Evolutionary conservation across 495 filamentous ascomycete species (phyloP).

Genomic region (Sabuloglossum arenarium): DNA sequence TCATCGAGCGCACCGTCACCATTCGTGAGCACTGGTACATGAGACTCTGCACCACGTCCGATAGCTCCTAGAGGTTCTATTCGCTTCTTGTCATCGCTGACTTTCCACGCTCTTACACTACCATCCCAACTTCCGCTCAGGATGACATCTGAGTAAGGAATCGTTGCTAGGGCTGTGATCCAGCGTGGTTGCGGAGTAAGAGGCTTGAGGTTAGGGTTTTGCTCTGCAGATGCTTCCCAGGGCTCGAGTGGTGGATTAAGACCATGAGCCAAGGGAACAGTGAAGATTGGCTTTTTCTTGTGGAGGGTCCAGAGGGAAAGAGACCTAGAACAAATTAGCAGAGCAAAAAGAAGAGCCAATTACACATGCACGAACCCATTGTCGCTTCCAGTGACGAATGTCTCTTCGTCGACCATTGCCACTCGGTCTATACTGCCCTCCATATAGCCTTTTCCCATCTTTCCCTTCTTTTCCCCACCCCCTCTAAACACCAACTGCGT

Average conservation of each 20-base stretch:
- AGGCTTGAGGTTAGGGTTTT: slow-evolving; percentile 26
- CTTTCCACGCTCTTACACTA: slow-evolving; percentile 58
- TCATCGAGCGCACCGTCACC: background rate
- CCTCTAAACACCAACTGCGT: slow-evolving; percentile 88
- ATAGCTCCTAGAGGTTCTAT: slow-evolving; percentile 52
- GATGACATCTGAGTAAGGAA: slow-evolving; percentile 75
- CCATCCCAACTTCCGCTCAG: slow-evolving; percentile 92
- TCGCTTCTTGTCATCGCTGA: slow-evolving; percentile 63
- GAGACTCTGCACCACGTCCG: slow-evolving; percentile 17
- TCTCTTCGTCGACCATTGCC: slow-evolving; percentile 69
- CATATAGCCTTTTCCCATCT: slow-evolving; percentile 25
- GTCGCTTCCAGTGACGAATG: slow-evolving; percentile 84
- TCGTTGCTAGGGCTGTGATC: slow-evolving; percentile 70
- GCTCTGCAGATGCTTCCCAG: slow-evolving; percentile 52
- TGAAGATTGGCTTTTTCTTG: slow-evolving; percentile 89
- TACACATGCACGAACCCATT: slow-evolving; percentile 30
- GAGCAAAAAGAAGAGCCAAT: background rate
- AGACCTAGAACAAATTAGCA: slow-evolving; percentile 4
- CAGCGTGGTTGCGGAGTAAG: slow-evolving; percentile 54
- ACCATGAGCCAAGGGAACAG: slow-evolving; percentile 62
- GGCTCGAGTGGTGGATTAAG: slow-evolving; percentile 43
- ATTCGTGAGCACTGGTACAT: background rate
- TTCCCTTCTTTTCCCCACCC: slow-evolving; percentile 39
- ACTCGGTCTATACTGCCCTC: slow-evolving; percentile 84
- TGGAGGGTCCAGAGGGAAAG: slow-evolving; percentile 74